phyloP scores from a whole-genome alignment of 441 rosid genomes.

The Bruguiera hainesii region DNA sequence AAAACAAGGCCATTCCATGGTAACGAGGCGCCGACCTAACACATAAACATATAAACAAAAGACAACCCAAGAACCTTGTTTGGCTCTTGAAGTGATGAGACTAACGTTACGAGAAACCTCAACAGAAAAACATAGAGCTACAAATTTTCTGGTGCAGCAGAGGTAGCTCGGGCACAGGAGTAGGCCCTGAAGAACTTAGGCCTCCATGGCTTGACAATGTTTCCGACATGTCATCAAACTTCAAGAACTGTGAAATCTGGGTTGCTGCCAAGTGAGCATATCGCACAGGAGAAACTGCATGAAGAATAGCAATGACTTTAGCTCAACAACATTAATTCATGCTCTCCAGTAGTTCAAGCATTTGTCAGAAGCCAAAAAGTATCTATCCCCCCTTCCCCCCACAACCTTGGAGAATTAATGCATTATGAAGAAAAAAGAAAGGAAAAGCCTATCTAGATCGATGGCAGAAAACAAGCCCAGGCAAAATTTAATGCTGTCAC shows the following conservation, averaged over 20 bases:
- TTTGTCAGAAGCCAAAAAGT: not conserved
- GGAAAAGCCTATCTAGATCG: no score
- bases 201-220: constrained; percentile 66
- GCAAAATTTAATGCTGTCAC: not conserved
- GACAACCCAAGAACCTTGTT: no score
- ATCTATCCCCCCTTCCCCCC: not conserved
- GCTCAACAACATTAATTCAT: not conserved
- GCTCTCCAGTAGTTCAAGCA: not conserved
- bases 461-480: no score
- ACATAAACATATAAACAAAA: no score
- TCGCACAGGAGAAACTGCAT: constrained; percentile 67
- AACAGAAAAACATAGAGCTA: constrained; percentile 77
- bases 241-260: constrained; percentile 62
- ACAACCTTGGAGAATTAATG: not conserved
- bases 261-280: constrained; percentile 79
- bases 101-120: constrained; percentile 14
- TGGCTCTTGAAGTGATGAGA: not conserved
- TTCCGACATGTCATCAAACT: constrained; percentile 64
- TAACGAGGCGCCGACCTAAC: no score
- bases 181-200: constrained; percentile 42
- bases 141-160: constrained; percentile 46
- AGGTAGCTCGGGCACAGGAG: constrained; percentile 56
- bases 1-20: no score
- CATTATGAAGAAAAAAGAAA: no score
- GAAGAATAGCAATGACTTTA: constrained; percentile 3